phyloP scores from a whole-genome alignment of 1,284 basidiomycete genomes.

The Ceratobasidium sp. region DNA sequence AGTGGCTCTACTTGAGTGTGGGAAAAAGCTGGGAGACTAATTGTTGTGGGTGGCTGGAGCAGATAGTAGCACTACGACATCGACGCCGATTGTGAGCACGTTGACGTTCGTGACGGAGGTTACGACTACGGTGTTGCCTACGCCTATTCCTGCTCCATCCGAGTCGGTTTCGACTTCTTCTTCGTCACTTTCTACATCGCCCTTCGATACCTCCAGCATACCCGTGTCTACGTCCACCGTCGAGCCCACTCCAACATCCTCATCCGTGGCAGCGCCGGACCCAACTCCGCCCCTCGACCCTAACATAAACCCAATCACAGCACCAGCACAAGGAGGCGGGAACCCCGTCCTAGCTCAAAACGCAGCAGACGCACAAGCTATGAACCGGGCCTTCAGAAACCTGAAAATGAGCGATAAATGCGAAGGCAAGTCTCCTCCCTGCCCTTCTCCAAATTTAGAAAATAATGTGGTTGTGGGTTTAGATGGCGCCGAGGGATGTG shows the following conservation, averaged over 20 bases:
- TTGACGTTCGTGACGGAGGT: background rate
- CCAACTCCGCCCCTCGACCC: background rate
- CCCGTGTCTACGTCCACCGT: no score
- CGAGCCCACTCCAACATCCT: no score
- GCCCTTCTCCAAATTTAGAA: no score
- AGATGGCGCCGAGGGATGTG: background rate
- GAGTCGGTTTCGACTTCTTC: background rate
- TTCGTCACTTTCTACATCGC: background rate
- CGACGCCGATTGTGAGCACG: background rate
- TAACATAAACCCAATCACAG: background rate
- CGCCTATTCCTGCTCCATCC: background rate
- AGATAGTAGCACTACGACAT: no score
- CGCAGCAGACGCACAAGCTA: background rate
- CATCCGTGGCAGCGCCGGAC: no score
- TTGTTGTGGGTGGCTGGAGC: no score
- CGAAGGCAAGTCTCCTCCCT: background rate
- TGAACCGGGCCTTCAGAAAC: background rate
- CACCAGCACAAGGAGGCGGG: background rate
- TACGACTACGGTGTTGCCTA: background rate
- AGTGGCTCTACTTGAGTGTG: no score
- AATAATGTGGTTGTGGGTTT: no score
- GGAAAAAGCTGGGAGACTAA: no score
- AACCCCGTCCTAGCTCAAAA: background rate
- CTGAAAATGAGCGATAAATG: background rate
- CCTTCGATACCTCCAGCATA: background rate